Percentiles rank a stretch among this genome's conserved stretches.
Evolutionary conservation across 2,329 filamentous ascomycete species (phyloP).

Genomic region (Epichloe gansuensis): DNA sequence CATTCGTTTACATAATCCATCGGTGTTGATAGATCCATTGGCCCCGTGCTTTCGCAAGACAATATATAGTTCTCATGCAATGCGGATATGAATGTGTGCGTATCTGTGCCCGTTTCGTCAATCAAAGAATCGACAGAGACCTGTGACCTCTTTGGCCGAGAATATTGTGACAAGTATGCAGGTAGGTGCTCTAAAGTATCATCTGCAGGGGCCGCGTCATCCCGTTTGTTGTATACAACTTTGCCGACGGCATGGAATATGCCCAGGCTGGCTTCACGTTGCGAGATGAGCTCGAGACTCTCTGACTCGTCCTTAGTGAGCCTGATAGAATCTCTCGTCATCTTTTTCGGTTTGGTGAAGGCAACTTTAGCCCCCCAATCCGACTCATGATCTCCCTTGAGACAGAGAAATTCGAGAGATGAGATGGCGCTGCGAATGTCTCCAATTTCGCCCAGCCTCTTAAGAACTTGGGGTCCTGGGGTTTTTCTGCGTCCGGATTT

Average conservation of each 20-base stretch:
- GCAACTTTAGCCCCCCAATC: constrained; percentile 65
- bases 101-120: constrained; percentile 87
- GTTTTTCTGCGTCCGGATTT: constrained; percentile 63
- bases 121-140: constrained; percentile 65
- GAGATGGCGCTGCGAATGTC: constrained; percentile 90
- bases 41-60: constrained; percentile 55
- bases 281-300: constrained; percentile 67
- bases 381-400: constrained; percentile 62
- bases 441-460: constrained; percentile 70
- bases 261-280: constrained; percentile 77
- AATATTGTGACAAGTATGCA: constrained; percentile 40
- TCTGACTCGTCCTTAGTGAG: constrained; percentile 69
- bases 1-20: constrained; percentile 75
- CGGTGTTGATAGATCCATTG: constrained; percentile 42
- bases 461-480: constrained; percentile 67
- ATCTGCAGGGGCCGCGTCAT: constrained; percentile 34
- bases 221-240: constrained; percentile 90
- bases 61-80: constrained; percentile 87
- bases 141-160: constrained; percentile 49
- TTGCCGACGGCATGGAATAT: constrained; percentile 96
- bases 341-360: constrained; percentile 55
- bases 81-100: constrained; percentile 76
- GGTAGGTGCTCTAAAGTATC: constrained; percentile 43
- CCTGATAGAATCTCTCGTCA: constrained; percentile 38
- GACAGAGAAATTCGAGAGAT: constrained; percentile 80